Base-by-base conservation (phyloP, 257 asterid species). In the Schizonepeta tenuifolia region DNA sequence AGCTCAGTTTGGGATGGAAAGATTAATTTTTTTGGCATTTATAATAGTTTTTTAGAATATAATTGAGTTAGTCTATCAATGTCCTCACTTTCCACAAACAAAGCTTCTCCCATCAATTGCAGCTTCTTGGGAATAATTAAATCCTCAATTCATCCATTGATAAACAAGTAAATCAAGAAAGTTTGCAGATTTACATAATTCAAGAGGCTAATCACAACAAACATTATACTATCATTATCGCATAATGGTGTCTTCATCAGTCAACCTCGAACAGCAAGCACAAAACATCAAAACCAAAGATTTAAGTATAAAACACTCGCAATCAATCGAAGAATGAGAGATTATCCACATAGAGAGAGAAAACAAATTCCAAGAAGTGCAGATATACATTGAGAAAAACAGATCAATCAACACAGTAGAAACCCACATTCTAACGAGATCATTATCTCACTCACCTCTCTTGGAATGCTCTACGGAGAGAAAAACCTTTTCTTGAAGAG, bases 351-450 rank as follows among this genome's bases (percentile, higher is more conserved):
- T 3, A 40, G 49, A 40, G 43, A 35, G 22, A 17, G 24, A 40
- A 38, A 13, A n/a, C 55, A 38, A 70, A 66, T 35, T 20, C 71
- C 49, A 28, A 56, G 14, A 69, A 65, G 57, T 43, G 44, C 66
- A 79, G 36, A 50, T 35, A 55, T 4, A 36, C n/a, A 17, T 43
- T 9, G 43, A 69, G 35, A 1, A 9, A 2, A 4, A 22, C 40
- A 40, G 79, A 82, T 82, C 83, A 82, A 78, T 55, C 72, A 14
- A 62, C 35, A 28, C 38, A 65, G 18, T 17, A 31, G 67, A 71
- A 78, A 38, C 26, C 78, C 56, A 79, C 81, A 72, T 72, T 76
- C 35, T 31, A 24, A 49, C 33, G 21, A 33, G 43, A 55, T 68
- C 67, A 70, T 40, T 31, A 28, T 9, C 18, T 15, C 2, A 51